phyloP scores from a whole-genome alignment of 1,139 yeast genomes.

The Candida mesenterica region DNA sequence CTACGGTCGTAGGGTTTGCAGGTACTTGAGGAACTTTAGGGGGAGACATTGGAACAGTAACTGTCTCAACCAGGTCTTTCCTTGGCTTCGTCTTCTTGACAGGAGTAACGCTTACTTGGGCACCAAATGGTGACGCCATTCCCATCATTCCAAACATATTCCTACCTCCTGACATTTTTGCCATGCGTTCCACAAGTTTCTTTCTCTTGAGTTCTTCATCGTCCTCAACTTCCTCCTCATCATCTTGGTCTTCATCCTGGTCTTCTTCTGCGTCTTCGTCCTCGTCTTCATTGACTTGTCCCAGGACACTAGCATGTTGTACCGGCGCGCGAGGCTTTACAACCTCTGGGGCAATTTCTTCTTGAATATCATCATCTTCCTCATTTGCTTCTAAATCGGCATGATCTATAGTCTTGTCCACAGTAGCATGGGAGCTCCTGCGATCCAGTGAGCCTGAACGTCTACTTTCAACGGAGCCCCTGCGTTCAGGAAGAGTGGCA shows the following conservation, averaged over 20 bases:
- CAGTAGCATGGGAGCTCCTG: too few relatives aligned
- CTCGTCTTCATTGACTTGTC: slow-evolving; percentile 11
- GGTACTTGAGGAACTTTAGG: background rate
- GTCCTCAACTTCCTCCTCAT: slow-evolving; percentile 42
- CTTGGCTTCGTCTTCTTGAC: slow-evolving; percentile 13
- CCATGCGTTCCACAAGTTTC: slow-evolving; percentile 90
- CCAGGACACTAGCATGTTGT: slow-evolving; percentile 11
- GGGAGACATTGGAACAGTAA: slow-evolving; percentile 1
- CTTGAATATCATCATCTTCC: slow-evolving; percentile 6
- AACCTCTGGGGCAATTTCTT: too few relatives aligned
- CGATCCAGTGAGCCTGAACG: background rate
- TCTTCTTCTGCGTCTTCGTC: slow-evolving; percentile 15
- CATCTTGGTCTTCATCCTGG: slow-evolving; percentile 22
- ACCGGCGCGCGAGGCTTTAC: too few relatives aligned
- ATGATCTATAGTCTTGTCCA: background rate
- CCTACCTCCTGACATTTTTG: slow-evolving; percentile 88
- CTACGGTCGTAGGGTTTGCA: too few relatives aligned
- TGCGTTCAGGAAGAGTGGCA: background rate
- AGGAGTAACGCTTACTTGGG: slow-evolving; percentile 30
- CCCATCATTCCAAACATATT: slow-evolving; percentile 86
- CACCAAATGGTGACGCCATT: slow-evolving; percentile 56
- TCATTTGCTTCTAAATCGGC: background rate
- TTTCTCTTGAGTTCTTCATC: slow-evolving; percentile 80
- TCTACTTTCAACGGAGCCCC: background rate
- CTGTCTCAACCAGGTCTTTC: background rate